phyloP scores from a whole-genome alignment of 2,329 filamentous ascomycete species.

The Malbranchea cinnamomea region DNA sequence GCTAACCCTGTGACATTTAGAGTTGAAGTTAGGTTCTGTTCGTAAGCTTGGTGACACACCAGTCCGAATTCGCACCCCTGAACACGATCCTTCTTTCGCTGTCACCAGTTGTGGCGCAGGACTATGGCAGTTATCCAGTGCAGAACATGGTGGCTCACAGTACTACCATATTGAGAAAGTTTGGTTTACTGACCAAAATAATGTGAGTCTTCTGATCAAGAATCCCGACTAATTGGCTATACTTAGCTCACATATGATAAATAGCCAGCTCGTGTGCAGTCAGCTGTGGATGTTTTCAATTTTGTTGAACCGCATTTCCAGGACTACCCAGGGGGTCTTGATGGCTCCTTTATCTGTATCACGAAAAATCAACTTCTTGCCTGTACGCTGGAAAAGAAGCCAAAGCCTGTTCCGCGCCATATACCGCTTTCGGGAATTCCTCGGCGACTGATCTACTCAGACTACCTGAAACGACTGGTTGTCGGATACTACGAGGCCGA shows the following conservation, averaged over 20 bases:
- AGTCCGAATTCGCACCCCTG: slow-evolving; percentile 19
- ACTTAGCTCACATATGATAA: slow-evolving; percentile 9
- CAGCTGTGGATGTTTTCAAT: slow-evolving; percentile 20
- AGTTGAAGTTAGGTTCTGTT: slow-evolving; percentile 17
- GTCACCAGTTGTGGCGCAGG: slow-evolving; percentile 23
- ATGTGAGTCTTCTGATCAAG: slow-evolving; percentile 17
- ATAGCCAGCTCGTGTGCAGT: slow-evolving; percentile 25
- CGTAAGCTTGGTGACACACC: slow-evolving; percentile 23
- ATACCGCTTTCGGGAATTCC: slow-evolving; percentile 28
- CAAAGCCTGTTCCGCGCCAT: slow-evolving; percentile 27
- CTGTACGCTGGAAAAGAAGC: slow-evolving; percentile 30
- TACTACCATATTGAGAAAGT: slow-evolving; percentile 21
- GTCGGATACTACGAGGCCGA: slow-evolving; percentile 28
- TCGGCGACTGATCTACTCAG: slow-evolving; percentile 30
- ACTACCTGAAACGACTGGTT: slow-evolving; percentile 32
- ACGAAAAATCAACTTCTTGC: slow-evolving; percentile 33
- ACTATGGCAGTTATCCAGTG: slow-evolving; percentile 24
- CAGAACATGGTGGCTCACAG: slow-evolving; percentile 11
- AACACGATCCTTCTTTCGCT: slow-evolving; percentile 14
- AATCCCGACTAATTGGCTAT: too few relatives aligned
- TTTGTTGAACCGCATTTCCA: slow-evolving; percentile 17
- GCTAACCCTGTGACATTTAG: slow-evolving; percentile 11
- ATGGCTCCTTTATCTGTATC: slow-evolving; percentile 33
- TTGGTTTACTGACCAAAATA: slow-evolving; percentile 29
- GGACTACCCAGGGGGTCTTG: slow-evolving; percentile 15